Evolutionary conservation across 345 rosid genomes (phyloP).

Genomic region (Hibiscus trionum): DNA sequence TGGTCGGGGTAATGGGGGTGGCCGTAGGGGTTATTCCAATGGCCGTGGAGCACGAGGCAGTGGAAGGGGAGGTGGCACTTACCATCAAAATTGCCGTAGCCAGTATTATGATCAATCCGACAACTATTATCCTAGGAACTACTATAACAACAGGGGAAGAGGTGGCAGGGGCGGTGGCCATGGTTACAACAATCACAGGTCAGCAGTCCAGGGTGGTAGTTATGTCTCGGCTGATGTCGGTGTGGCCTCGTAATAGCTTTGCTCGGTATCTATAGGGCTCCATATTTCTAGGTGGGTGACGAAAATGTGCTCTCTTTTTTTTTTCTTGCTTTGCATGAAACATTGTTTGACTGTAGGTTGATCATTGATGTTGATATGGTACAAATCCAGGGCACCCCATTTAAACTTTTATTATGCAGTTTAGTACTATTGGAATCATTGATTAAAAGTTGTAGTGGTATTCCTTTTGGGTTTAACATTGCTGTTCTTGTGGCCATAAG

Average conservation of each 20-base stretch:
- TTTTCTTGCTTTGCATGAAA: conserved; percentile 2
- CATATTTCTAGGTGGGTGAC: conserved; percentile 8
- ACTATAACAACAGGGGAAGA: conserved; percentile 43
- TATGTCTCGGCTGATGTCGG: conserved; percentile 44
- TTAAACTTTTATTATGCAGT: not conserved
- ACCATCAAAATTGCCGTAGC: conserved; percentile 56
- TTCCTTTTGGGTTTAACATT: conserved; percentile 3
- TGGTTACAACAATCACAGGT: conserved; percentile 29
- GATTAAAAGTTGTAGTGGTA: not conserved
- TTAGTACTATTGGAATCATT: not conserved
- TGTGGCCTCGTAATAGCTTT: conserved; percentile 32
- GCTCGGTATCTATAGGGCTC: conserved; percentile 10
- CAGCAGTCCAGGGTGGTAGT: conserved; percentile 35
- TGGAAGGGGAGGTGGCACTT: conserved; percentile 51
- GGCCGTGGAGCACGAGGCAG: conserved; percentile 69
- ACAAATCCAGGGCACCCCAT: not conserved
- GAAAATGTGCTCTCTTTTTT: conserved; percentile 4
- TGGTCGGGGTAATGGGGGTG: conserved; percentile 35
- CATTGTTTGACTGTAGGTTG: conserved; percentile 10
- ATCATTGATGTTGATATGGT: conserved; percentile 7
- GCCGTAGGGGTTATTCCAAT: conserved; percentile 56
- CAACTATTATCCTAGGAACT: conserved; percentile 59
- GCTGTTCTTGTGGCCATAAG: not conserved
- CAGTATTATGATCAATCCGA: conserved; percentile 57
- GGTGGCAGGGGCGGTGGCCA: conserved; percentile 53